Evolutionary conservation across 1,139 yeast genomes (phyloP).

Genomic region (Geotrichum macrosporum): DNA sequence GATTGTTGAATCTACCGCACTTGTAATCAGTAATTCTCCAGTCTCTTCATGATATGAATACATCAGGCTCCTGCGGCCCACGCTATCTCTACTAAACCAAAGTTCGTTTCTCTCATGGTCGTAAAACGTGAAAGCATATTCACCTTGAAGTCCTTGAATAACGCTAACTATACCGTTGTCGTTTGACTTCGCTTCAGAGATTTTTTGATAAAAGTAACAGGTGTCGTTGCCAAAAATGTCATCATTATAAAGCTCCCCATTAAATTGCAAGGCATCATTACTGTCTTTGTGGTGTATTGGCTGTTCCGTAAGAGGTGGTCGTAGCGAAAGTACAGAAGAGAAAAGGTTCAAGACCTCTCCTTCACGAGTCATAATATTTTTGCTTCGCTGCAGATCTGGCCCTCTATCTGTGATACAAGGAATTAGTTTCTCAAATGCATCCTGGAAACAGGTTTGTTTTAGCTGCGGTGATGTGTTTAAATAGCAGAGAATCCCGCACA

Average conservation of each 20-base stretch:
- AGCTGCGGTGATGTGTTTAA: conserved; percentile 1
- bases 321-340: conserved; percentile 71
- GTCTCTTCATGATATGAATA: conserved; percentile 34
- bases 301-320: conserved; percentile 73
- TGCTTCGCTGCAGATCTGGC: conserved; percentile 25
- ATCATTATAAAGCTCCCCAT: conserved; percentile 77
- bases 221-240: conserved; percentile 55
- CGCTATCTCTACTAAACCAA: conserved; percentile 77
- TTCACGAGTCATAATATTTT: neutral
- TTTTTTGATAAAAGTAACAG: conserved; percentile 38
- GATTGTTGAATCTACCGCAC: conserved; percentile 25
- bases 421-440: conserved; percentile 20
- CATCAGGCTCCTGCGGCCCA: conserved; percentile 77
- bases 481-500: conserved; percentile 12
- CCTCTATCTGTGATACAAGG: conserved; percentile 29
- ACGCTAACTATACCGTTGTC: conserved; percentile 27
- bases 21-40: conserved; percentile 37
- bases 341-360: conserved; percentile 32
- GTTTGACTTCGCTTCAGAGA: conserved; percentile 26
- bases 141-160: conserved; percentile 58
- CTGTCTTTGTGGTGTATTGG: conserved; percentile 44
- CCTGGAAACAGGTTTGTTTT: neutral
- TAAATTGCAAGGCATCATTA: conserved; percentile 58
- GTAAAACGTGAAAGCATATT: conserved; percentile 64
- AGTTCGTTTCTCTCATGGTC: conserved; percentile 43